Evolutionary conservation across 352 stramenopile species (phyloP), one percentile per base, ranked within the genome.

Genomic region (Phytophthora litchii): DNA sequence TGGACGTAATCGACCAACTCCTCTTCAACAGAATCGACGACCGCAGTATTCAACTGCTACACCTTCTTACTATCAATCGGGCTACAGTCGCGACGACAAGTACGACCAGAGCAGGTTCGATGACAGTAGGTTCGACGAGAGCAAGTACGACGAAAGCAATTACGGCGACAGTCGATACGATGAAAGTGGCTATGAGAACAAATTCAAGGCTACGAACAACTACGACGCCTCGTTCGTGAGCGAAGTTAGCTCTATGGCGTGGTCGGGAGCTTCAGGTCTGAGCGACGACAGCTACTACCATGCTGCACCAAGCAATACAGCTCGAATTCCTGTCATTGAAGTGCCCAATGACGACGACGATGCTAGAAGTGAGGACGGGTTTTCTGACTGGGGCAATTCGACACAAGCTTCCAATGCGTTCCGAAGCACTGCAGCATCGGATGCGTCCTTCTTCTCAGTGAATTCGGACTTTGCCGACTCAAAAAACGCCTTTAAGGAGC

Each of bases 381-480:
- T 67, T 48, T 67, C 49, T 3, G 60, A 70, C 29, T 74, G 66
- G 66, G 60, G 66, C 3, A 27, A 70, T 7, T 68, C 64, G 19
- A 72, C 64, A 1, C 58, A 69, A 23, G 53, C 49, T 10, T 27
- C 58, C 45, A 47, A 67, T 37, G 66, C 38, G 4, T 64, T 62
- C 37, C 52, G 70, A 16, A 66, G 56, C 45, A 78, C 70, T 29
- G 51, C 41, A 23, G 66, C 53, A 34, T 78, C 70, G 13, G 58
- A 63, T 37, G 41, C 55, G 34, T 78, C 70, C 32, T 70, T 76
- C 47, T 74, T 76, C 46, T 78, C 70, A 12, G 62, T 67, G 35
- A 74, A 65, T 42, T 78, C 70, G 19, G 61, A 78, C 42, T 76
- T 67, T n/a, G 38, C 50, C 11, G 52, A 66, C 17, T 55, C 55